Conservation (phyloP, 805 yeast genomes). For the Hanseniaspora nectarophila region DNA sequence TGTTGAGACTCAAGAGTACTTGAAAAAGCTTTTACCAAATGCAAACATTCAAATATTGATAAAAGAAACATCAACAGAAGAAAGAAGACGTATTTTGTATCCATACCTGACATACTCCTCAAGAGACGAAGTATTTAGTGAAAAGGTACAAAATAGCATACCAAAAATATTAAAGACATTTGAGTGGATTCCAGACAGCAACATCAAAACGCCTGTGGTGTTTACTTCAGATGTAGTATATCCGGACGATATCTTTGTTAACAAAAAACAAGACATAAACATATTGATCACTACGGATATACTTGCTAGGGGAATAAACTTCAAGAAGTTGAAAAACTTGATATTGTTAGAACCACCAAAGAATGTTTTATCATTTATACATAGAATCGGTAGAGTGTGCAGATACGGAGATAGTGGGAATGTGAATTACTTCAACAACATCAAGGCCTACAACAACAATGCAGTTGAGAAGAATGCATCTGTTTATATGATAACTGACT, state of each 20-base stretch:
- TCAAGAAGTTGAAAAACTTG: constrained; percentile 68
- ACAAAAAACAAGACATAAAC: constrained; percentile 34
- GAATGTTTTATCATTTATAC: constrained; percentile 74
- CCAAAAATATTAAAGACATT: background rate
- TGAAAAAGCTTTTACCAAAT: constrained; percentile 41
- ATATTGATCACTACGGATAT: constrained; percentile 81
- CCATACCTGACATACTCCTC: constrained; percentile 57
- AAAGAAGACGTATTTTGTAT: constrained; percentile 44
- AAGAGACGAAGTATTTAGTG: constrained; percentile 27
- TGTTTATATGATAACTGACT: constrained; percentile 66
- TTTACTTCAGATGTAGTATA: background rate
- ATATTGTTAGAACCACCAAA: constrained; percentile 76
- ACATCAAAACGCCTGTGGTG: constrained; percentile 23
- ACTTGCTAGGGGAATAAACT: constrained; percentile 81
- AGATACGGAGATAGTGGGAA: constrained; percentile 29
- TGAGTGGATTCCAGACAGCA: constrained; percentile 27
- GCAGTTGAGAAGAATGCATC: constrained; percentile 73
- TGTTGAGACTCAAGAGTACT: constrained; percentile 41
- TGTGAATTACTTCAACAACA: background rate
- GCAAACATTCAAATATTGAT: constrained; percentile 50
- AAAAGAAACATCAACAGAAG: constrained; percentile 51
- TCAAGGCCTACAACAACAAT: constrained; percentile 2
- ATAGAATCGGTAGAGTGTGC: constrained; percentile 89
- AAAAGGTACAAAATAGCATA: background rate
- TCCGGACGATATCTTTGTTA: background rate